These are phyloP conservation scores for Melampsora larici-populina DNA, from an alignment of 1,284 basidiomycete species.

Conservation along the genomic window DNA sequence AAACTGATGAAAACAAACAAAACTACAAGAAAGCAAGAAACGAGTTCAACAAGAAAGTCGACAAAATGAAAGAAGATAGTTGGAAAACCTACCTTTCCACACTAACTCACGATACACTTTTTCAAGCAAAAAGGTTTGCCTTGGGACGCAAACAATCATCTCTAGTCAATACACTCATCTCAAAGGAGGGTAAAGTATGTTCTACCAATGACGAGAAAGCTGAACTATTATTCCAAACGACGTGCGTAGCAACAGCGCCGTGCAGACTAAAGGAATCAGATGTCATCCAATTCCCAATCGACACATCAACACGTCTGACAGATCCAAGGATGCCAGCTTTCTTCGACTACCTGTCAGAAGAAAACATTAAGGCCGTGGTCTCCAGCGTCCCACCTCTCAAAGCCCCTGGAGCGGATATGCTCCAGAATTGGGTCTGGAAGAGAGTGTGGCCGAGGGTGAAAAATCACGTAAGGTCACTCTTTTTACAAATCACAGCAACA, in stretches of 20 bases:
- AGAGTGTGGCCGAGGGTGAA: not conserved
- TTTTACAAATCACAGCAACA: not conserved
- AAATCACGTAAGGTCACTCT: not conserved
- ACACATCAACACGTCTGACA: not conserved
- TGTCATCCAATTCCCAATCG: not conserved
- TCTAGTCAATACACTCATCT: not conserved
- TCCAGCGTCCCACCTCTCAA: not conserved
- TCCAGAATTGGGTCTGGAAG: conserved; percentile 4
- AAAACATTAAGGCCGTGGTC: not conserved
- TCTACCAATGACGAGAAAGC: not conserved
- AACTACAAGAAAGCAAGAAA: too few relatives aligned
- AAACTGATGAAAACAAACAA: too few relatives aligned
- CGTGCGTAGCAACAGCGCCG: not conserved
- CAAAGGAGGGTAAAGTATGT: not conserved
- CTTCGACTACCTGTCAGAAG: not conserved
- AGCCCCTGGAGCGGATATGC: conserved; percentile 1
- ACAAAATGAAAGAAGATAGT: too few relatives aligned
- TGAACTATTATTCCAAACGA: not conserved
- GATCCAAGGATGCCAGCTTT: not conserved
- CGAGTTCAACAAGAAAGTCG: too few relatives aligned
- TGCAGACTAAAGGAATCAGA: not conserved
- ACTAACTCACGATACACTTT: too few relatives aligned
- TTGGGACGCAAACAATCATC: not conserved
- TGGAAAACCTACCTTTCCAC: too few relatives aligned
- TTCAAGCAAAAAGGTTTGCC: too few relatives aligned